Percentiles rank a stretch among this genome's conserved stretches.
Evolutionary conservation across 768 basidiomycete genomes (phyloP).

Genomic region (Termitomyces sp.): DNA sequence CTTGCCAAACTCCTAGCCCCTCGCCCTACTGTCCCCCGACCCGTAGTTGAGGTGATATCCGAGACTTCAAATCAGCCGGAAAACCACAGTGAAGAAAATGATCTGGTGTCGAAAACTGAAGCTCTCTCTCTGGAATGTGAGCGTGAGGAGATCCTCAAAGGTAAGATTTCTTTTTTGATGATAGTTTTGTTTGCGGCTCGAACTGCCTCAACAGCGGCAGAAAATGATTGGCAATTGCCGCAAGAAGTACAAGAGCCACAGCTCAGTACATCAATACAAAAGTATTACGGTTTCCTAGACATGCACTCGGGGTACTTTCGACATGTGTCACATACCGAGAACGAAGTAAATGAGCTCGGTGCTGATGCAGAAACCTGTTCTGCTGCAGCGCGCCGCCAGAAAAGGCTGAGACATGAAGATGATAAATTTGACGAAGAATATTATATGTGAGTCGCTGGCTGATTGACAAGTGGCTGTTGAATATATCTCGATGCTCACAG

Average conservation of each 20-base stretch:
- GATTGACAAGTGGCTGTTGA: not conserved
- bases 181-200: constrained; percentile 2
- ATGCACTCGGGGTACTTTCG: constrained; percentile 72
- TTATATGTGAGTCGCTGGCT: constrained; percentile 58
- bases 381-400: constrained; percentile 44
- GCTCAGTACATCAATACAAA: constrained; percentile 37
- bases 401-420: constrained; percentile 61
- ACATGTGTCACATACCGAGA: constrained; percentile 69
- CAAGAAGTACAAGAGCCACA: constrained; percentile 50
- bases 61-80: constrained; percentile 3
- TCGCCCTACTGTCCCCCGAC: constrained; percentile 32
- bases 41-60: constrained; percentile 58
- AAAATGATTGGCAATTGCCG: constrained; percentile 77
- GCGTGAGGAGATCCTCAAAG: constrained; percentile 56
- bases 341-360: constrained; percentile 81
- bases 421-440: constrained; percentile 81
- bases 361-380: constrained; percentile 56
- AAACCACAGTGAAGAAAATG: constrained; percentile 24
- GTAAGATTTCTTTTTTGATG: constrained; percentile 25
- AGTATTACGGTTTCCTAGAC: constrained; percentile 74
- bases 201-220: constrained; percentile 48
- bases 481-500: constrained; percentile 30
- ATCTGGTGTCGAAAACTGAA: constrained; percentile 40
- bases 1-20: constrained; percentile 77
- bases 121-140: constrained; percentile 49